Evolutionary conservation across 306 rosid species (phyloP).

Genomic region (Hippophae tibetana): DNA sequence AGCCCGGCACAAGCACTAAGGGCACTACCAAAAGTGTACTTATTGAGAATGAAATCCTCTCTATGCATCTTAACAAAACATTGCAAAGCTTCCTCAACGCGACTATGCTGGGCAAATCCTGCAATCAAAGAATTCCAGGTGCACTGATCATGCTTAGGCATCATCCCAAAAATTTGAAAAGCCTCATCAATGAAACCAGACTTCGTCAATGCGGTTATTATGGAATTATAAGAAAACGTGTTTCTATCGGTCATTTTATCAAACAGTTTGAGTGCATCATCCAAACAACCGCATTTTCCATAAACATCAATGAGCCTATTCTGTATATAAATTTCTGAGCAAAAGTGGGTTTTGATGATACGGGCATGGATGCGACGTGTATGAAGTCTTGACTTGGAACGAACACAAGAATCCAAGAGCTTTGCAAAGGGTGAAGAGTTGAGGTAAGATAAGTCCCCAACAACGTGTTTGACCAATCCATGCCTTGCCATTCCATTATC

Average conservation of each 20-base stretch:
- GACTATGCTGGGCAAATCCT: slow-evolving; percentile 14
- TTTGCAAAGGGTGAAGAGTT: slow-evolving; percentile 22
- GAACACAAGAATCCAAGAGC: slow-evolving; percentile 20
- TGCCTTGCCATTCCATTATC: slow-evolving; percentile 21
- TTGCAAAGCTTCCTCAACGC: slow-evolving; percentile 13
- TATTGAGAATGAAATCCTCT: slow-evolving; percentile 18
- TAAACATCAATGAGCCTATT: slow-evolving; percentile 21
- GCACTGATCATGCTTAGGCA: slow-evolving; percentile 22
- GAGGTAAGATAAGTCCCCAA: slow-evolving; percentile 16
- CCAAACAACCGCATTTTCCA: slow-evolving; percentile 19
- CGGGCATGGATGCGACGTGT: slow-evolving; percentile 22
- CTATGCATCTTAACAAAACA: slow-evolving; percentile 20
- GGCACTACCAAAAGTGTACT: slow-evolving; percentile 16
- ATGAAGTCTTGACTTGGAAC: slow-evolving; percentile 5
- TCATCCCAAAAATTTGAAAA: slow-evolving; percentile 7
- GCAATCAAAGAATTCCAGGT: slow-evolving; percentile 21
- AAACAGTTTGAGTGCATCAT: slow-evolving; percentile 18
- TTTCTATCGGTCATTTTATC: slow-evolving; percentile 23
- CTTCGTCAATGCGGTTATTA: slow-evolving; percentile 10
- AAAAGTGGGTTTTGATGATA: slow-evolving; percentile 15
- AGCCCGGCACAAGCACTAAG: slow-evolving; percentile 23
- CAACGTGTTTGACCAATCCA: slow-evolving; percentile 11
- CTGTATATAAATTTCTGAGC: slow-evolving; percentile 18
- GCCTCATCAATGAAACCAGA: slow-evolving; percentile 19
- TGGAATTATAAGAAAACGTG: slow-evolving; percentile 19